Base-by-base conservation (phyloP, 352 stramenopile genomes). In the Globisporangium abappressorium region DNA sequence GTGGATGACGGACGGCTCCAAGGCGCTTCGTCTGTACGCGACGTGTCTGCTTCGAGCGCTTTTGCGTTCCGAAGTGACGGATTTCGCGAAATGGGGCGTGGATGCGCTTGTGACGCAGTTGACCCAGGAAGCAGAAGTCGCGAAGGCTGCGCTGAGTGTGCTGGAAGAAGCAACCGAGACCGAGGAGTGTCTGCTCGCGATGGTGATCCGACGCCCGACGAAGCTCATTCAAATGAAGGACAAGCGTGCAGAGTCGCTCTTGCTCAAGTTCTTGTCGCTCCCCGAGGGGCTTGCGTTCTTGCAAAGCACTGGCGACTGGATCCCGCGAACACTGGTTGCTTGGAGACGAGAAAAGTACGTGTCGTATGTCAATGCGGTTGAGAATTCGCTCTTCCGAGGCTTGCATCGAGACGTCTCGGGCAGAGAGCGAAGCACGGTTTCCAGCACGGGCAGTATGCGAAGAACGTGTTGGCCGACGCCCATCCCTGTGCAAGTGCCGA, bases 1-100 rank as follows among this genome's bases (percentile, higher is more conserved):
- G 62, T 96, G 89, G 89, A 96, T 96, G 89, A 81, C 77, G 53
- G 81, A 90, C 64, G 89, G 89, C 18, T 96, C 89, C 0, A 94
- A 96, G 68, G 75, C 89, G 4, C 66, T 96, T 33, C 87, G 89
- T 53, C 66, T 96, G 57, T 96, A 95, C 65, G 85, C 89, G 26
- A 96, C 89, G 3, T 96, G 89, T 65, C 75, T 96, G 14, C 64
- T 96, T 8, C 84, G 89, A 9, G 89, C 89, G 11, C 70, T 96
- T 33, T 64, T 96, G 33, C 89, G 89, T 11, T 93, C 85, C 1
- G 85, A 96, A 64, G 89, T 96, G n/a, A 77, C 81, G 5, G 89
- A 95, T 65, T 96, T 96, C 78, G 86, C 87, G 34, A 92, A 93
- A 64, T 96, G 89, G 89, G 89, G 89, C 34, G 91, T 96, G 34